These are phyloP conservation scores for Xylariaceae sp. DNA, from an alignment of 2,329 filamentous ascomycete species.

Conservation along the genomic window DNA sequence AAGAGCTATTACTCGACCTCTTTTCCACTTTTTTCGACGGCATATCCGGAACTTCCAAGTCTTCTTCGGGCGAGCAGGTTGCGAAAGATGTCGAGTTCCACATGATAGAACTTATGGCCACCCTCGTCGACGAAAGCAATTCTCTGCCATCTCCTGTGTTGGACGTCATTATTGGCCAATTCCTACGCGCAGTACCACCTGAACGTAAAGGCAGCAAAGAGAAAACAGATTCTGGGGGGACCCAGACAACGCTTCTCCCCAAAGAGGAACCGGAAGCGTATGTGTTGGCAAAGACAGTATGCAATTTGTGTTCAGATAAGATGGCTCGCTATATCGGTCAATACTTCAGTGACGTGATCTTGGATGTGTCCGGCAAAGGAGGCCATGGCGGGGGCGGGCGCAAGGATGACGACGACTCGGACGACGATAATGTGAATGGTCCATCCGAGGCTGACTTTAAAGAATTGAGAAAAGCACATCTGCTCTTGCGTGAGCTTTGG, in stretches of 20 bases:
- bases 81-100: slow-evolving; percentile 92
- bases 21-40: slow-evolving; percentile 93
- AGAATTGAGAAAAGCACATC: slow-evolving; percentile 85
- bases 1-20: slow-evolving; percentile 72
- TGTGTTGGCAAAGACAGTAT: slow-evolving; percentile 93
- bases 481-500: slow-evolving; percentile 88
- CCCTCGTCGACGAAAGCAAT: slow-evolving; percentile 79
- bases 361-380: slow-evolving; percentile 69
- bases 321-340: slow-evolving; percentile 93
- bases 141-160: slow-evolving; percentile 77
- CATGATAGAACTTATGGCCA: slow-evolving; percentile 80
- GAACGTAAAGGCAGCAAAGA: slow-evolving; percentile 58
- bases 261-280: slow-evolving; percentile 91
- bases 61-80: slow-evolving; percentile 72
- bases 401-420: slow-evolving; percentile 58
- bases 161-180: slow-evolving; percentile 93
- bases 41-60: slow-evolving; percentile 72
- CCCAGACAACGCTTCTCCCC: slow-evolving; percentile 76
- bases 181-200: slow-evolving; percentile 81
- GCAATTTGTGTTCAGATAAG: slow-evolving; percentile 82
- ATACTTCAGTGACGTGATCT: slow-evolving; percentile 95
- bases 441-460: slow-evolving; percentile 80
- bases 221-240: slow-evolving; percentile 62
- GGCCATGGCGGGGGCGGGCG: slow-evolving; percentile 54
- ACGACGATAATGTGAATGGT: slow-evolving; percentile 55